phyloP scores from a whole-genome alignment of 345 rosid genomes.

The Citrus reticulata region DNA sequence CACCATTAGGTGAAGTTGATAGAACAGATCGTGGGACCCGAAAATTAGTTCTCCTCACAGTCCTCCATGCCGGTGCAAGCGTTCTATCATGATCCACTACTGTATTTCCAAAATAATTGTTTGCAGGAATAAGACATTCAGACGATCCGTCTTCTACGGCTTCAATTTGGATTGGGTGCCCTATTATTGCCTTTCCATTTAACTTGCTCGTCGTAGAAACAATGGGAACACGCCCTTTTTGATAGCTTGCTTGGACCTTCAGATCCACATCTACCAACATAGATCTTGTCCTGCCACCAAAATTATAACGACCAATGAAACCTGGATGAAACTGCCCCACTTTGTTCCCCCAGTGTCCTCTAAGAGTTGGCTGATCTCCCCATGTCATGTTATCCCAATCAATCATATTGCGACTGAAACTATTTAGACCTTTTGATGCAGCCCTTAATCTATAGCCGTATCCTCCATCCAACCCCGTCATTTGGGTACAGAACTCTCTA shows the following conservation, averaged over 20 bases:
- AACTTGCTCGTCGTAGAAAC: conserved; percentile 78
- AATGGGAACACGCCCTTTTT: conserved; percentile 74
- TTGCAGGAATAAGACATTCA: conserved; percentile 39
- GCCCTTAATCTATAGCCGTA: conserved; percentile 38
- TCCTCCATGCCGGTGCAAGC: conserved; percentile 82
- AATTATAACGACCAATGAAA: conserved; percentile 31
- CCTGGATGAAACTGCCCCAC: conserved; percentile 36
- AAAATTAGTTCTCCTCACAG: conserved; percentile 82
- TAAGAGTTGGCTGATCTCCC: conserved; percentile 39
- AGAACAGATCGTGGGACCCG: conserved; percentile 71
- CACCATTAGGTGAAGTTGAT: conserved; percentile 40
- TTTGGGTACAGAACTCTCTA: conserved; percentile 34
- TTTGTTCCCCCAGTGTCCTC: conserved; percentile 39
- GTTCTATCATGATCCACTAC: conserved; percentile 43
- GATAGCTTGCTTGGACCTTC: conserved; percentile 81
- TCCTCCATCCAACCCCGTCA: conserved; percentile 38
- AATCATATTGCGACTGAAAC: conserved; percentile 27
- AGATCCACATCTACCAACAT: conserved; percentile 78
- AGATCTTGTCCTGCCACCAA: conserved; percentile 43
- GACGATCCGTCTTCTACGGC: conserved; percentile 70
- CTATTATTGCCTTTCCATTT: conserved; percentile 84
- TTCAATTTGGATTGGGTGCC: conserved; percentile 84
- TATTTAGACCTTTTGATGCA: conserved; percentile 38
- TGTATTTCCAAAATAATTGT: conserved; percentile 42
- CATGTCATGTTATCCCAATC: conserved; percentile 60